These are phyloP conservation scores for Carpinus fangiana DNA, from an alignment of 306 rosid genomes.

Conservation along the genomic window DNA sequence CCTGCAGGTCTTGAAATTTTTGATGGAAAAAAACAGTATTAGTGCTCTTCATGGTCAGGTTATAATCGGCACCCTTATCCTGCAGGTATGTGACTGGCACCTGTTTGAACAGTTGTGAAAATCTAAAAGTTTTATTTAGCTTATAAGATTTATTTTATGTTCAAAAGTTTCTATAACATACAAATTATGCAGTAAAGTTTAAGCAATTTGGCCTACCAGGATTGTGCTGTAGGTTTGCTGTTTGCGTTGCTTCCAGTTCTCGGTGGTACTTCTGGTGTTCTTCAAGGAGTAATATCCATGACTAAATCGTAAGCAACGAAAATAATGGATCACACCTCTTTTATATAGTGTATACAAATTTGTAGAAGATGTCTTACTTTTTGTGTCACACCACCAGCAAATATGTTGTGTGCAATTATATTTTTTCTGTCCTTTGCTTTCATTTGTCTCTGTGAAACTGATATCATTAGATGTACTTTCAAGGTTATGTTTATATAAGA, in stretches of 20 bases:
- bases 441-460: not conserved
- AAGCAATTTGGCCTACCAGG: constrained; percentile 50
- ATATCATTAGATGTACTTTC: too few species aligned
- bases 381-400: constrained; percentile 1
- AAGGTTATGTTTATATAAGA: not conserved
- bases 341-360: constrained; percentile 21
- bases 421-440: not conserved
- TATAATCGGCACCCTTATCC: constrained; percentile 83
- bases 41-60: constrained; percentile 95
- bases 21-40: constrained; percentile 83
- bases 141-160: not conserved
- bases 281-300: constrained; percentile 93
- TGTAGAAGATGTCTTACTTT: constrained; percentile 10
- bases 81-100: constrained; percentile 56
- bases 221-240: constrained; percentile 95
- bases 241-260: constrained; percentile 94
- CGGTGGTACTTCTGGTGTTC: constrained; percentile 92
- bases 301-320: constrained; percentile 70
- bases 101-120: not conserved
- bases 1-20: constrained; percentile 79
- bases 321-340: constrained; percentile 11
- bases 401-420: not conserved
- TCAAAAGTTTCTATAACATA: constrained; percentile 11
- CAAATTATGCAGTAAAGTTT: constrained; percentile 22
- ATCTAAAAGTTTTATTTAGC: not conserved